phyloP scores from a whole-genome alignment of 176 grass and related monocot genomes.

The Triticum dicoccoides region DNA sequence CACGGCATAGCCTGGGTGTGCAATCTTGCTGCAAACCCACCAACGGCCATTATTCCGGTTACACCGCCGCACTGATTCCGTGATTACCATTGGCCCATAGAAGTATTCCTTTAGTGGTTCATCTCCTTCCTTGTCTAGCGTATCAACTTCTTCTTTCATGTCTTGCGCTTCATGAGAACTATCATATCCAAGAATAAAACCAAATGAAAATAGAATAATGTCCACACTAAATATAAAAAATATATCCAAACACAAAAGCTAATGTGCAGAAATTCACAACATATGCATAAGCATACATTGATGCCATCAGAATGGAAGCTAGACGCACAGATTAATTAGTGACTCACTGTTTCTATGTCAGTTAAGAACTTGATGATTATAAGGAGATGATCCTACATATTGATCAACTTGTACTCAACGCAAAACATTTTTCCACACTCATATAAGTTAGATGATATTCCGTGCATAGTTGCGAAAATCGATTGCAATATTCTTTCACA shows the following conservation, averaged over 20 bases:
- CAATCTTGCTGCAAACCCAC: neutral
- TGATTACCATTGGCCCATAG: neutral
- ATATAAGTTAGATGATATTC: too few relatives aligned
- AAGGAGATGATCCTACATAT: neutral
- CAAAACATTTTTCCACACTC: too few relatives aligned
- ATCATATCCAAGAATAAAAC: neutral
- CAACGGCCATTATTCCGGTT: neutral
- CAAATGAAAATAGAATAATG: too few relatives aligned
- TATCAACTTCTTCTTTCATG: neutral
- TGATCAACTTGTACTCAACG: neutral
- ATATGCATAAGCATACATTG: too few relatives aligned
- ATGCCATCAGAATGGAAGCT: too few relatives aligned
- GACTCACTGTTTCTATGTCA: neutral
- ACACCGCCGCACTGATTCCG: neutral
- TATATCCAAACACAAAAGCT: too few relatives aligned
- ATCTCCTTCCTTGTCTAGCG: neutral
- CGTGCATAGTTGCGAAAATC: too few relatives aligned
- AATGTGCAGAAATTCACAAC: too few relatives aligned
- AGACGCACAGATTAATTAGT: neutral
- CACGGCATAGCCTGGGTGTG: neutral
- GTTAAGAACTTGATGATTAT: neutral
- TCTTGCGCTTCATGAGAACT: neutral
- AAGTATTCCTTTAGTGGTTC: neutral
- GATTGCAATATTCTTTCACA: neutral
- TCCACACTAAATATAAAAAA: neutral